A percentile compares a stretch with the other conserved stretches of the same genome.
phyloP scores from a whole-genome alignment of 2,329 filamentous ascomycete species.

The Arthroderma sp. region DNA sequence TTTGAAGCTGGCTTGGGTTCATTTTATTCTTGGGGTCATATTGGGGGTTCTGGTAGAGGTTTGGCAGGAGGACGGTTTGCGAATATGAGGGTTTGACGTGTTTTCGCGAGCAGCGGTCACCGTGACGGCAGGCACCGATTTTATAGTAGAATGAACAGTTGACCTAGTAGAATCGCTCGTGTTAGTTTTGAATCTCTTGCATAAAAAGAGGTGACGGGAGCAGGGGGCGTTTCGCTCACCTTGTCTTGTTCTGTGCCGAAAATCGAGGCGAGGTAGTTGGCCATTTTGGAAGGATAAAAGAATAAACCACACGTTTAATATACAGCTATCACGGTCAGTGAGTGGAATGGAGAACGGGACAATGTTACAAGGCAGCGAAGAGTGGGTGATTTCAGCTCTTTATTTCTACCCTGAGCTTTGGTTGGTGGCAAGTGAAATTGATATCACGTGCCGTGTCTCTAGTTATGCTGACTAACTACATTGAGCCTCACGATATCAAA shows the following conservation, averaged over 20 bases:
- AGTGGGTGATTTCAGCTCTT: no score
- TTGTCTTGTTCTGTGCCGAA: conserved; percentile 99
- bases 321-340: no score
- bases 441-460: no score
- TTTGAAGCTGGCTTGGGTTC: conserved; percentile 90
- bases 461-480: no score
- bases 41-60: conserved; percentile 97
- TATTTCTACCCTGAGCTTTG: no score
- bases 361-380: no score
- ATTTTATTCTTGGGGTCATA: conserved; percentile 96
- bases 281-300: conserved; percentile 45
- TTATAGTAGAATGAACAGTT: conserved; percentile 99
- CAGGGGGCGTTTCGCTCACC: conserved; percentile 13
- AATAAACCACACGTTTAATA: not conserved
- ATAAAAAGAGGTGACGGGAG: not conserved
- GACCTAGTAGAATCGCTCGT: conserved; percentile 36
- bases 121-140: conserved; percentile 96
- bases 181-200: conserved; percentile 7
- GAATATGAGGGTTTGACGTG: conserved; percentile 98
- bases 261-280: conserved; percentile 97
- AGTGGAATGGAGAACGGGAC: no score
- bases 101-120: conserved; percentile 94
- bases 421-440: no score
- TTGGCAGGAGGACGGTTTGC: conserved; percentile 94
- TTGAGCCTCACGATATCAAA: no score